These are phyloP conservation scores for Corylus heterophylla DNA, from an alignment of 306 rosid species.

Conservation along the genomic window DNA sequence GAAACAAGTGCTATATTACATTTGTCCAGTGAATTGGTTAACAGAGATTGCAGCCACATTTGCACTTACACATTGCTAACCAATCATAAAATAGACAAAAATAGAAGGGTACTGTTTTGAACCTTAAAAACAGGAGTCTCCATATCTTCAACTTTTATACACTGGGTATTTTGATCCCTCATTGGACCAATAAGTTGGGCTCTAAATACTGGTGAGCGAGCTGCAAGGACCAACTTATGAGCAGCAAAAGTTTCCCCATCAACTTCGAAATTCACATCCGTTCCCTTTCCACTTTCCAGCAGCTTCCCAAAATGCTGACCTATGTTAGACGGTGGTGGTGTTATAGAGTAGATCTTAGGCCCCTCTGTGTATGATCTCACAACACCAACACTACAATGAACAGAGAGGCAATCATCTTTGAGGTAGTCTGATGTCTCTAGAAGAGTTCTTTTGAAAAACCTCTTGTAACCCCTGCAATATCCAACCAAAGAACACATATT, in stretches of 20 bases:
- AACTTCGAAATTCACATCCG: constrained; percentile 75
- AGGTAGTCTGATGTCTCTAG: constrained; percentile 79
- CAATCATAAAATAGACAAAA: neutral
- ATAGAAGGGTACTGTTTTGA: neutral
- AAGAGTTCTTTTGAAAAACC: constrained; percentile 68
- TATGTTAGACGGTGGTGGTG: constrained; percentile 56
- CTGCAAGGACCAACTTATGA: constrained; percentile 80
- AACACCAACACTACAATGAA: constrained; percentile 76
- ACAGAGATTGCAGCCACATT: constrained; percentile 1
- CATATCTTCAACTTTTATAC: constrained; percentile 76
- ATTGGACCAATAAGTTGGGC: constrained; percentile 93
- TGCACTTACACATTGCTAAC: neutral
- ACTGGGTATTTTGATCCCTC: constrained; percentile 69
- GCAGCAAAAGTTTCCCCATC: constrained; percentile 62
- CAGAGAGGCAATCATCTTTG: constrained; percentile 73
- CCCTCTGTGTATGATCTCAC: constrained; percentile 73
- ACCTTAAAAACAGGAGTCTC: constrained; percentile 90
- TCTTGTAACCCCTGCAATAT: constrained; percentile 80
- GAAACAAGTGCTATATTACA: neutral
- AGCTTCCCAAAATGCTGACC: constrained; percentile 72
- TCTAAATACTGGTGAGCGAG: constrained; percentile 86
- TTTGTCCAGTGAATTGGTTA: neutral
- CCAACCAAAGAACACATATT: constrained; percentile 29
- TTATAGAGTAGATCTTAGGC: constrained; percentile 69
- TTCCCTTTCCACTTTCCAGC: constrained; percentile 67